Percentiles rank a stretch among this genome's conserved stretches.
phyloP scores from a whole-genome alignment of 331 rosid species.

The Ulmus americana region DNA sequence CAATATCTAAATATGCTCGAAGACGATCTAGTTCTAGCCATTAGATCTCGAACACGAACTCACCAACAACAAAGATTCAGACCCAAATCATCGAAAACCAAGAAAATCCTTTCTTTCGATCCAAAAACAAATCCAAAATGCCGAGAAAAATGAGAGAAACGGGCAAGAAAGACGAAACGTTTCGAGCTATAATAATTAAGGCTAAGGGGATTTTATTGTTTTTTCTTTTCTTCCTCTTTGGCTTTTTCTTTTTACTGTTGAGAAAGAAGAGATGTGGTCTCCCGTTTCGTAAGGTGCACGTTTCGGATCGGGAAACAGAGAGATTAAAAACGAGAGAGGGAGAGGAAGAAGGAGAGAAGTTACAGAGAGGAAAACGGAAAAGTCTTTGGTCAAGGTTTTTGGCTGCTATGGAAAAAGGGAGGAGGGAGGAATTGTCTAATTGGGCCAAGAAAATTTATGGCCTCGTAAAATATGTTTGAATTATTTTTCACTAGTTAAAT shows the following conservation, averaged over 20 bases:
- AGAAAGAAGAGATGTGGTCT: slow-evolving; percentile 1
- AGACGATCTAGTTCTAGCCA: slow-evolving; percentile 78
- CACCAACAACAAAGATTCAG: slow-evolving; percentile 15
- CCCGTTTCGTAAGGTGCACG: slow-evolving; percentile 26
- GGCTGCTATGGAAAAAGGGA: too few species aligned
- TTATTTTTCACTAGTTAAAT: too few species aligned
- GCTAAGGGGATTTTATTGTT: neutral
- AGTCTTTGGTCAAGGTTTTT: too few species aligned
- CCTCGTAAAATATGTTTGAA: too few species aligned
- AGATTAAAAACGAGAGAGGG: neutral
- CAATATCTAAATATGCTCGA: slow-evolving; percentile 57
- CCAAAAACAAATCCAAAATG: neutral
- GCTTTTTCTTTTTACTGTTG: neutral
- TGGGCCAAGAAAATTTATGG: too few species aligned
- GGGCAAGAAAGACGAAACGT: neutral
- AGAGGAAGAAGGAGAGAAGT: too few species aligned
- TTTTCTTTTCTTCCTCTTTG: neutral
- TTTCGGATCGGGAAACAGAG: neutral
- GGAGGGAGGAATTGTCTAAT: too few species aligned
- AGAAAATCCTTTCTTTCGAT: neutral
- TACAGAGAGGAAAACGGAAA: too few species aligned
- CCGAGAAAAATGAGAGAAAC: neutral
- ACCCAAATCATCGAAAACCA: slow-evolving; percentile 12
- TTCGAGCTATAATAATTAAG: neutral
- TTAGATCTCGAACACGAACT: slow-evolving; percentile 19